Evolutionary conservation across 805 yeast genomes (phyloP).

Genomic region (Starmerella geochares): DNA sequence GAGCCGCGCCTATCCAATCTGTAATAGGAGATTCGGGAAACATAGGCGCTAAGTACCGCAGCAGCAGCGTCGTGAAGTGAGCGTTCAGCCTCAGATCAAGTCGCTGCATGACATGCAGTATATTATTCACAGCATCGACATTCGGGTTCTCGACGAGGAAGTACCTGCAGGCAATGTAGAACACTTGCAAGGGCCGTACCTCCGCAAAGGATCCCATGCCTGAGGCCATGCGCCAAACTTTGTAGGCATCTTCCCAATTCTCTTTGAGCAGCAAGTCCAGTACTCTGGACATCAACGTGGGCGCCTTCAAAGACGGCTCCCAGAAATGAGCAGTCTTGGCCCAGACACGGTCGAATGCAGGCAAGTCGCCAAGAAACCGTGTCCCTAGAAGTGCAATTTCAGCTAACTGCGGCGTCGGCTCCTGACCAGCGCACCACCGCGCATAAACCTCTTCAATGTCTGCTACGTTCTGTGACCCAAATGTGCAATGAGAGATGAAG

Average conservation of each 20-base stretch:
- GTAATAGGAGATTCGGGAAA: conserved; percentile 12
- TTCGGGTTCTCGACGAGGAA: conserved; percentile 13
- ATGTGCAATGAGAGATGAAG: conserved; percentile 16
- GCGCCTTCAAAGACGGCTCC: conserved; percentile 13
- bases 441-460: conserved; percentile 15
- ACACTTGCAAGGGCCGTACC: not conserved
- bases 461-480: conserved; percentile 16
- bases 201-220: conserved; percentile 4
- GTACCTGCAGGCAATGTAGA: conserved; percentile 13
- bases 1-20: conserved; percentile 21
- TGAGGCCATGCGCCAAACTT: conserved; percentile 12
- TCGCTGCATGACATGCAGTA: conserved; percentile 13
- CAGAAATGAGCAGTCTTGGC: conserved; percentile 1
- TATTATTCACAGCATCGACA: conserved; percentile 9
- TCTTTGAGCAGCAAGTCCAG: conserved; percentile 9
- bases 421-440: not conserved
- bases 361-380: conserved; percentile 16
- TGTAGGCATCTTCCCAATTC: conserved; percentile 11
- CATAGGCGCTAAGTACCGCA: conserved; percentile 16
- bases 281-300: conserved; percentile 8
- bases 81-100: conserved; percentile 6
- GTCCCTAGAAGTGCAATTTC: conserved; percentile 19
- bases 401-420: conserved; percentile 9
- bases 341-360: conserved; percentile 12
- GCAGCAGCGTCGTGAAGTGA: conserved; percentile 15